A percentile compares a stretch with the other conserved stretches of the same genome.
phyloP scores from a whole-genome alignment of 352 stramenopile species.

The Phytophthora tubulina region DNA sequence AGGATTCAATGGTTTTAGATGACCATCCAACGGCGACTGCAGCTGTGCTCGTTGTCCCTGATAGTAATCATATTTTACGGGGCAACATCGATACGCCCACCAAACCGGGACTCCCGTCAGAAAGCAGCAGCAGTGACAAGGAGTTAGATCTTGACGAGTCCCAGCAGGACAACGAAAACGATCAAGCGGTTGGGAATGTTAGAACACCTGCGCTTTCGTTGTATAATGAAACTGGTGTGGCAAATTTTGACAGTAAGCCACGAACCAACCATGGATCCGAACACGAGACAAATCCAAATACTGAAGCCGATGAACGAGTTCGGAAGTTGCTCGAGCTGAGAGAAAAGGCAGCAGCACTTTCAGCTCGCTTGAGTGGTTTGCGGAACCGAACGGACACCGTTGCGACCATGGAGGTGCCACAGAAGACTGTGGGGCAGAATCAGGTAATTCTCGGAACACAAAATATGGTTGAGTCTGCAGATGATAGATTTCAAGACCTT shows the following conservation, averaged over 20 bases:
- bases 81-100: background rate
- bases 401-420: background rate
- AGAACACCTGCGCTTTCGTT: background rate
- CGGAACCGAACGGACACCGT: slow-evolving; percentile 11
- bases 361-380: slow-evolving; percentile 32
- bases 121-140: slow-evolving; percentile 3
- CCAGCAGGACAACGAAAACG: slow-evolving; percentile 30
- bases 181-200: slow-evolving; percentile 30
- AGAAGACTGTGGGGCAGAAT: background rate
- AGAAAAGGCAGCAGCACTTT: slow-evolving; percentile 35
- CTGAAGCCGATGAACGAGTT: slow-evolving; percentile 21
- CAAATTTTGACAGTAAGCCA: background rate
- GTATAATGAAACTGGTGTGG: background rate
- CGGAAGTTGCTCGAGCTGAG: slow-evolving; percentile 41
- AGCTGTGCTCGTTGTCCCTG: background rate
- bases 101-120: background rate
- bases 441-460: background rate
- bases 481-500: no score
- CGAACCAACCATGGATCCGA: background rate
- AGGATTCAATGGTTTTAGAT: background rate
- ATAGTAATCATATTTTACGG: background rate
- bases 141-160: slow-evolving; percentile 17
- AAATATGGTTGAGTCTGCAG: background rate
- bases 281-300: slow-evolving; percentile 1
- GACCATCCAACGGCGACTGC: background rate